phyloP scores from a whole-genome alignment of 108 stramenopile genomes.

The Cylindrotheca closterium region DNA sequence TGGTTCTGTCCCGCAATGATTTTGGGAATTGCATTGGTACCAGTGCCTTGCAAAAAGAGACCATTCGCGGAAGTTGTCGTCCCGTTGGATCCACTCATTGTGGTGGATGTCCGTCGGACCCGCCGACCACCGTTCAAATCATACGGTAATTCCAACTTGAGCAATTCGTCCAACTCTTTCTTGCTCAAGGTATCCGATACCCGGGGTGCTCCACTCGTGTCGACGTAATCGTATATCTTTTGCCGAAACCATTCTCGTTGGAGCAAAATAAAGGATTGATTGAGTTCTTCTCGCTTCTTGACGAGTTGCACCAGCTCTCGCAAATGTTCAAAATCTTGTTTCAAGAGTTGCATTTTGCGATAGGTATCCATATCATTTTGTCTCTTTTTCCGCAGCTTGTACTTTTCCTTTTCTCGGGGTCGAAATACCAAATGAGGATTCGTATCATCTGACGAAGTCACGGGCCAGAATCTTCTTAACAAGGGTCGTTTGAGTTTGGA shows the following conservation, averaged over 20 bases:
- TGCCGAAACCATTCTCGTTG: conserved; percentile 70
- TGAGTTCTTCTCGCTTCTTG: conserved; percentile 68
- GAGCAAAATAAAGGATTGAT: conserved; percentile 43
- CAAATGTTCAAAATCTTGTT: conserved; percentile 80
- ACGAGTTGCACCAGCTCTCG: conserved; percentile 59
- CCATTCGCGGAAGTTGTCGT: background rate
- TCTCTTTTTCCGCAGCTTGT: conserved; percentile 90
- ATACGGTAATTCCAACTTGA: conserved; percentile 60
- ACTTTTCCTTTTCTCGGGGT: conserved; percentile 94
- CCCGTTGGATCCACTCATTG: background rate
- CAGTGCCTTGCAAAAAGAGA: background rate
- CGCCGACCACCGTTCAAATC: conserved; percentile 36
- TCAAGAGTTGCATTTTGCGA: conserved; percentile 80
- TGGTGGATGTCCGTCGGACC: background rate
- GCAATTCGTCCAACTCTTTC: conserved; percentile 26
- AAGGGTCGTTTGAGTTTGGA: conserved; percentile 84
- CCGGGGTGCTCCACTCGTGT: conserved; percentile 64
- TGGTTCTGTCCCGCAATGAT: conserved; percentile 75
- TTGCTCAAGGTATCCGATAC: conserved; percentile 33
- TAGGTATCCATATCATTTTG: conserved; percentile 92
- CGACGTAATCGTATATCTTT: conserved; percentile 54
- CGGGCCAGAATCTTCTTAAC: conserved; percentile 89
- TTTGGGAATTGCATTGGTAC: background rate
- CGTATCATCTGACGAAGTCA: conserved; percentile 83
- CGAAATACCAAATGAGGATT: conserved; percentile 96